Evolutionary conservation across 371 early-diverging fungal genomes (phyloP), one percentile per base, ranked within the genome.

Genomic region (Nematocida displodere): DNA sequence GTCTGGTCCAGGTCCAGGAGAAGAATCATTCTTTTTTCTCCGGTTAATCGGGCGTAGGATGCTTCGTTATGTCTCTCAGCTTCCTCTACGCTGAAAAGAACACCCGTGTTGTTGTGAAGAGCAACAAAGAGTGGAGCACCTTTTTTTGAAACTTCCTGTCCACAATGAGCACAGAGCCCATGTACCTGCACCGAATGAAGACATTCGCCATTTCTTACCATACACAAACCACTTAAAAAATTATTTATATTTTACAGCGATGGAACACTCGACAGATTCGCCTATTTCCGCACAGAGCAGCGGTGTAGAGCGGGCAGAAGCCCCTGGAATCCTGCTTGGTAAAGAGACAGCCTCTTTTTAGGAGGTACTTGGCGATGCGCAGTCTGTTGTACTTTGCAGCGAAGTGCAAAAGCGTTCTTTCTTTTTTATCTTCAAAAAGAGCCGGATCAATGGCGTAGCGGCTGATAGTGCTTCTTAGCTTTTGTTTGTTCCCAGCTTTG

Each of bases 1-100:
- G 99, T 98, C 82, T 94, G 95, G 82, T 98, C 99, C 53, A 98
- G 86, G 85, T 98, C 99, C 28, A 98, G 85, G 44, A 98, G 88
- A n/a, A 98, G 82, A 15, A 92, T 90, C 37, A 97, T 86, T 80
- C 89, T 92, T 49, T 86, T 85, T 44, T 84, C 84, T 17, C 83
- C 65, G 61, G 88, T 68, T 59, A 96, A 83, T 52, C 89, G 81
- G 5, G 85, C 75, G 4, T 75, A 50, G 26, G 39, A 71, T 39
- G 42, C 68, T 46, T 62, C 77, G 29, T 80, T 62, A 2, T 52
- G 36, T 56, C 66, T 55, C 13, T 56, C 49, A 11, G 80, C 80
- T 28, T 77, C 76, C 39, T 34, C 52, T 48, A 68, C 37, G 31
- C 75, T 80, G 24, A 79, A 34, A 28, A 62, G 65, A 1, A 82